Percentiles rank a stretch among this genome's conserved stretches.
Conservation (phyloP, 2,329 filamentous ascomycete species). For the Scedosporium aurantiacum region DNA sequence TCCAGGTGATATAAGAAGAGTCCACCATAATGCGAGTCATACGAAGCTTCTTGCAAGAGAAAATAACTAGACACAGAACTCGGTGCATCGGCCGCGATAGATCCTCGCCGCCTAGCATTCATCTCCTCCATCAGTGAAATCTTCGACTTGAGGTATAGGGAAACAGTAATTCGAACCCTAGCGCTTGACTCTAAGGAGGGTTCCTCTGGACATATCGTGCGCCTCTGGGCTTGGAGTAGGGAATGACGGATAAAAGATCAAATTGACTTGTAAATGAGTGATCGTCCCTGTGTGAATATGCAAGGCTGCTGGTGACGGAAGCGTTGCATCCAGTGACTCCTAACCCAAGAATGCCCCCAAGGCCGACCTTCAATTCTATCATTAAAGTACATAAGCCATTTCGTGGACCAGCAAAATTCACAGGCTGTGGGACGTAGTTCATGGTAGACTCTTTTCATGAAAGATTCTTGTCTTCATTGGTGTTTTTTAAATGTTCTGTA, state of each 20-base stretch:
- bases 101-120: too few species aligned
- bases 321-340: neutral
- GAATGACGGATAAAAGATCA: neutral
- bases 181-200: too few species aligned
- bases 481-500: constrained; percentile 17
- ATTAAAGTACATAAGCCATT: constrained; percentile 2
- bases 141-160: too few species aligned
- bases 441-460: neutral
- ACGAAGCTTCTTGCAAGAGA: too few species aligned
- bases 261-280: neutral
- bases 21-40: too few species aligned
- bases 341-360: neutral
- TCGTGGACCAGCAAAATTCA: neutral
- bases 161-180: too few species aligned
- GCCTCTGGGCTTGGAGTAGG: neutral
- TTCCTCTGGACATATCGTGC: neutral
- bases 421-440: neutral
- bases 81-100: too few species aligned
- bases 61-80: too few species aligned
- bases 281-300: neutral
- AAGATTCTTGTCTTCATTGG: constrained; percentile 3
- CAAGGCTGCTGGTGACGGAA: neutral
- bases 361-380: neutral
- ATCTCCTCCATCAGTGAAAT: too few species aligned
- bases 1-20: too few species aligned